A percentile compares a stretch with the other conserved stretches of the same genome.
Evolutionary conservation across 805 yeast species (phyloP).

Genomic region (Saturnispora kantuleensis): DNA sequence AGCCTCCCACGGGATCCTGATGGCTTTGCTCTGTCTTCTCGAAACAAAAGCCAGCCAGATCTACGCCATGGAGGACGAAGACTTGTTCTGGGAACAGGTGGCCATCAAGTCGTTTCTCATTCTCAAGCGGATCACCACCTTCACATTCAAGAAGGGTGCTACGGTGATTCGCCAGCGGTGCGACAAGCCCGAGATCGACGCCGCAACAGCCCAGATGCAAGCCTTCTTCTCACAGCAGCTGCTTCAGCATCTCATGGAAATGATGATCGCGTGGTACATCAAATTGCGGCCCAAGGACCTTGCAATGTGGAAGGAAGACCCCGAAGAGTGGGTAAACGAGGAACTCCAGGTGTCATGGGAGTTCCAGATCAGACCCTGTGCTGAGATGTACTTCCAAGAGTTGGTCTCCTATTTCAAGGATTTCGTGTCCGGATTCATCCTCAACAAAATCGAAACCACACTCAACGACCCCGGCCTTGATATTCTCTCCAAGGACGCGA

Average conservation of each 20-base stretch:
- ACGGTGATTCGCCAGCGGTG: conserved; percentile 49
- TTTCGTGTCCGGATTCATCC: conserved; percentile 41
- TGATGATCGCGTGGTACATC: conserved; percentile 65
- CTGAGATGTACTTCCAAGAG: conserved; percentile 76
- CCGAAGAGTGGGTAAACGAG: conserved; percentile 89
- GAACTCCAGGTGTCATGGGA: conserved; percentile 73
- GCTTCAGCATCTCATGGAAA: conserved; percentile 49
- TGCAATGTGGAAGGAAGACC: conserved; percentile 74
- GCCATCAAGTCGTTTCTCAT: conserved; percentile 58
- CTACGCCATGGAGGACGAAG: conserved; percentile 38
- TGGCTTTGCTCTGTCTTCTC: conserved; percentile 49
- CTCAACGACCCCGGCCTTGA: conserved; percentile 28
- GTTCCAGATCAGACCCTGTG: conserved; percentile 75
- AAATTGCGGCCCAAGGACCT: conserved; percentile 65
- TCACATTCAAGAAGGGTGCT: conserved; percentile 58
- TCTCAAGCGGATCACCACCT: conserved; percentile 53
- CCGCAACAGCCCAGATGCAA: conserved; percentile 43
- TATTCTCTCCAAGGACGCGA: conserved; percentile 65
- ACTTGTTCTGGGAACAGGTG: conserved; percentile 65
- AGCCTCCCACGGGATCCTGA: conserved; percentile 48
- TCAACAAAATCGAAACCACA: conserved; percentile 46
- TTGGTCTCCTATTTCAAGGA: conserved; percentile 55
- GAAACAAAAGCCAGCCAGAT: conserved; percentile 56
- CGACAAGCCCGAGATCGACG: conserved; percentile 53
- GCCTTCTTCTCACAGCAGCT: conserved; percentile 51